These are phyloP conservation scores for Dissophora ornata DNA, from an alignment of 192 early-diverging fungal species.

Conservation along the genomic window DNA sequence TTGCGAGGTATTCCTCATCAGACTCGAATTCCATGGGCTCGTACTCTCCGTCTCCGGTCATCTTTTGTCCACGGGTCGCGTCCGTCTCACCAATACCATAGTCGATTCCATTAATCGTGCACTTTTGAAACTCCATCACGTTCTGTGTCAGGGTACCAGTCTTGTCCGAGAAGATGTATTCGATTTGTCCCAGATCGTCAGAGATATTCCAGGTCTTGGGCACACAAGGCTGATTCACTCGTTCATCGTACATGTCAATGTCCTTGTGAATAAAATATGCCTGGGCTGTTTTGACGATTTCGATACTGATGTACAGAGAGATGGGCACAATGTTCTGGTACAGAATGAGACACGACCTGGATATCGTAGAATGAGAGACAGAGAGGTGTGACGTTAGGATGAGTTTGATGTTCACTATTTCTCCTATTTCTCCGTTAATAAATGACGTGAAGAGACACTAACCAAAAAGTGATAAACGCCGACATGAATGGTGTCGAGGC, in stretches of 20 bases:
- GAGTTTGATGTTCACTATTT: not conserved
- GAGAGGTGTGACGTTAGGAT: slow-evolving; percentile 1
- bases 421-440: too few relatives aligned
- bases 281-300: slow-evolving; percentile 91
- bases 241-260: slow-evolving; percentile 89
- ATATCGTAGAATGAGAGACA: not conserved
- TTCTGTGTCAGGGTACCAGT: slow-evolving; percentile 98
- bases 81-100: slow-evolving; percentile 80
- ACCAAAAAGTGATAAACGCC: slow-evolving; percentile 82
- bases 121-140: slow-evolving; percentile 95
- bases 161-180: slow-evolving; percentile 98
- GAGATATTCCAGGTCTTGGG: slow-evolving; percentile 92
- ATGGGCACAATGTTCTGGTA: slow-evolving; percentile 98
- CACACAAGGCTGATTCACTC: slow-evolving; percentile 79
- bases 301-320: slow-evolving; percentile 93
- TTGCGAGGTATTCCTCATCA: slow-evolving; percentile 42
- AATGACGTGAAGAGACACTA: slow-evolving; percentile 1
- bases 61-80: slow-evolving; percentile 57
- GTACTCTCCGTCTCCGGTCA: slow-evolving; percentile 43
- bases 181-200: slow-evolving; percentile 94
- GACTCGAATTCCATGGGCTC: slow-evolving; percentile 41
- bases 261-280: slow-evolving; percentile 94
- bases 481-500: slow-evolving; percentile 63
- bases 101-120: slow-evolving; percentile 85
- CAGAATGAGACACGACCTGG: slow-evolving; percentile 85